Base-by-base conservation (phyloP, 75 land plant genomes). In the Isoetes taiwanensis region DNA sequence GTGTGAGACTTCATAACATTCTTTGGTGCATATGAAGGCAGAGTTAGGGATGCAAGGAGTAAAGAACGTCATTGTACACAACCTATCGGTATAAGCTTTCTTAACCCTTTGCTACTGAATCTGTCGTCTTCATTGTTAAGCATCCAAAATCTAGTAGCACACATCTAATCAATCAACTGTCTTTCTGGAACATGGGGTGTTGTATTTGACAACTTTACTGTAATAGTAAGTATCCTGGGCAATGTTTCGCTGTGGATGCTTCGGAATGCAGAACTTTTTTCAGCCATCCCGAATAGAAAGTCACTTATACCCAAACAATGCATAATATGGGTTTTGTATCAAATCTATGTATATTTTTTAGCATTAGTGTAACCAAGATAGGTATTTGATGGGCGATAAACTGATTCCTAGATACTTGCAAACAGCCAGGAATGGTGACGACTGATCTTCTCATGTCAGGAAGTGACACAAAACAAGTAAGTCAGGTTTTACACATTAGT, bases 381-480 rank as follows among this genome's bases (percentile, higher is more conserved):
- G n/a, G n/a, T n/a, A n/a, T n/a, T n/a, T n/a, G n/a, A n/a, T n/a
- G n/a, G n/a, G n/a, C n/a, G n/a, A n/a, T n/a, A n/a, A n/a, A n/a
- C n/a, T n/a, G n/a, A n/a, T n/a, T n/a, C n/a, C n/a, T n/a, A n/a
- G n/a, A n/a, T n/a, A 57, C n/a, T 10, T 59, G 17, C 25, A 56
- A 65, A 53, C 85, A 93, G 98, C 98, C 98, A 39, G 98, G 98
- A 25, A 93, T 93, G 98, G 98, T 93, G 16, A 93, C 98, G 39
- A 93, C 98, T 20, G 98, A 93, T 64, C 90, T 93, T 61, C 84
- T 91, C 32, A 91, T 93, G 98, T 88, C 96, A 30, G 98, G 98
- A 38, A 83, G 76, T 57, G 76, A 64, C 46, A 84, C 98, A 6
- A 85, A 86, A 52, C 96, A 88, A 82, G 98, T 93, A 43, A 6